Base-by-base conservation (phyloP, 1,284 basidiomycete genomes). In the Anthracocystis walkeri region DNA sequence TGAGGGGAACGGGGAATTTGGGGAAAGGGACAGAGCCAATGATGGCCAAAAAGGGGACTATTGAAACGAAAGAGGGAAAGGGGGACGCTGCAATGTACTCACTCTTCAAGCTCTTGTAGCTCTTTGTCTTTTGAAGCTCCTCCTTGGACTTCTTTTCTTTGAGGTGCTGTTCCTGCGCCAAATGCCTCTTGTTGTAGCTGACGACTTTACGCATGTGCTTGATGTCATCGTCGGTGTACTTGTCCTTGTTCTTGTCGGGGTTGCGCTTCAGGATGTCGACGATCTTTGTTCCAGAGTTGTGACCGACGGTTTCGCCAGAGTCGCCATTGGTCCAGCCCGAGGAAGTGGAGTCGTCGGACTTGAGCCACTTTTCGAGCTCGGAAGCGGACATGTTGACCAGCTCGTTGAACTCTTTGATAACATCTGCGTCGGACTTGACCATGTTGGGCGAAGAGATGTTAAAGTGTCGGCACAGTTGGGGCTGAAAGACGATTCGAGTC, bases 181-280 rank as follows among this genome's bases (percentile, higher is more conserved):
- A 61, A 48, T 85, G 84, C 11, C 85, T 76, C 67, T 84, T 82
- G 75, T 80, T 80, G 65, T 86, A 86, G 29, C 75, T 77, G 14
- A 79, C 80, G 25, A 86, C 85, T 60, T 83, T 82, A 21, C 84
- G 68, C 83, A 86, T 85, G 70, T 85, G 84, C 23, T 63, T 69
- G 45, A 84, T 42, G 45, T 85, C 83, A 0, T 84, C 81, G 3
- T 78, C 65, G 31, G 81, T 80, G 70, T 83, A 84, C 56, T 77
- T 75, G 46, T 79, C 77, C 33, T 70, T 68, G 44, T 82, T 76
- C 56, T 79, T 82, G 27, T 80, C 58, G 20, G 84, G 84, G 59
- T 85, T 85, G n/a, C 79, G 74, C 46, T 80, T 75, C 10, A 85
- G 67, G 40, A 85, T 84, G 33, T 84, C 81, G 45, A 80, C 70